Evolutionary conservation across 2,329 filamentous ascomycete genomes (phyloP), one percentile per base, ranked within the genome.

Genomic region (Pseudogymnoascus sp.): DNA sequence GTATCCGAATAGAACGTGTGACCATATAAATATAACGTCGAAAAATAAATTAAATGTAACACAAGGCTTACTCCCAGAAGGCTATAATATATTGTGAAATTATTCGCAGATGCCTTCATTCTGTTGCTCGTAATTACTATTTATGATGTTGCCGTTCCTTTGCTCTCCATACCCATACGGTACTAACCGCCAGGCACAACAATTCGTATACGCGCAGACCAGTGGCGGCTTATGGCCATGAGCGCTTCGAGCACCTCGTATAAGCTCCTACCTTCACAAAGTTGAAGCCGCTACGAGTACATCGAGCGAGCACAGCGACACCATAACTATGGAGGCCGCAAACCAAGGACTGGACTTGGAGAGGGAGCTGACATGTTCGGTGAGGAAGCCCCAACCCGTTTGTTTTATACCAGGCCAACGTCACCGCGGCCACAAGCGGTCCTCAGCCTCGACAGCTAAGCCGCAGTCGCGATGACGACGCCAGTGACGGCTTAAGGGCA

Each of bases 361-460:
- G 78, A 93, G 88, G 76, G 94, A 99, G 83, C 80, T 97, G 77
- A 92, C 89, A 62, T 97, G 93, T 79, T 96, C 93, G 74, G 92
- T 96, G 83, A 78, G 89, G 84, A 44, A 53, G 44, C 63, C 63
- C 64, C 63, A 61, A 63, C 66, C 63, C 59, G 56, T 65, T 59
- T 65, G 37, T 14, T 61, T 11, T 21, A 60, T 31, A n/a, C 28
- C 59, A 42, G 33, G 21, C 59, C 33, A 38, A 42, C 35, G 60
- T 59, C 35, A 33, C 28, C 16, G 53, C 62, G 33, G 28, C 35
- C 38, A 63, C 31, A 63, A 44, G 28, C 53, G 44, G 21, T 64
- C 56, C 35, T 25, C 42, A 63, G 50, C 25, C 47, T 56, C 28
- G n/a, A 56, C 50, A 33, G n/a, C 28, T 56, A 56, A 56, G 50